phyloP scores from a whole-genome alignment of 192 early-diverging fungal genomes.

The Mortierella claussenii region DNA sequence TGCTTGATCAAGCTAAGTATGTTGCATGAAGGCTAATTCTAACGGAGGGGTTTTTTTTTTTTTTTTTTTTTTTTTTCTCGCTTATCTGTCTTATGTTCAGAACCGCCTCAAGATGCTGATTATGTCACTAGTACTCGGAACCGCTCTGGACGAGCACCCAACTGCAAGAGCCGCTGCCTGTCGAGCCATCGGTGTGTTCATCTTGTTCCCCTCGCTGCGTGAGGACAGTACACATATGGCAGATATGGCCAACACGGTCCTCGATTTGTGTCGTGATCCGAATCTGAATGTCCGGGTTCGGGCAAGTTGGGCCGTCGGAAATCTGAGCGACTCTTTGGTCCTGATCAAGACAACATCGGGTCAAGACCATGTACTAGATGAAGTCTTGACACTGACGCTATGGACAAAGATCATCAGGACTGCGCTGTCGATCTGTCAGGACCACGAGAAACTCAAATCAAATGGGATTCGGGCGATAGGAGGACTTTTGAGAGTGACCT shows the following conservation, averaged over 20 bases:
- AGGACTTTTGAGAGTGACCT: constrained; percentile 66
- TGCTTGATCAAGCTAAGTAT: no score
- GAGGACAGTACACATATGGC: constrained; percentile 69
- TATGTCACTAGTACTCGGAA: constrained; percentile 56
- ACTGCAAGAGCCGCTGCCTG: constrained; percentile 71
- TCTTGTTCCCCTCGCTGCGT: constrained; percentile 63
- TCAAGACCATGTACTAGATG: constrained; percentile 36
- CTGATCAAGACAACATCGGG: constrained; percentile 32
- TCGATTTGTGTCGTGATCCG: constrained; percentile 61
- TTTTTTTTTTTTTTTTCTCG: constrained; percentile 1
- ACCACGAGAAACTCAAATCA: constrained; percentile 81
- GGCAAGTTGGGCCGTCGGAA: constrained; percentile 83
- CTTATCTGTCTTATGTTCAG: constrained; percentile 12
- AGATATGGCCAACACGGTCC: constrained; percentile 64
- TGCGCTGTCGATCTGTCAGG: constrained; percentile 62
- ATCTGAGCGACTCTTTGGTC: constrained; percentile 72
- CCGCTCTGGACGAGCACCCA: constrained; percentile 63
- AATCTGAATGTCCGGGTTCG: constrained; percentile 71
- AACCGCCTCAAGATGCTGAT: constrained; percentile 45
- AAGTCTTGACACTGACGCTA: constrained; percentile 55
- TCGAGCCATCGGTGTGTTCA: constrained; percentile 70
- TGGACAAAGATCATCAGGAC: constrained; percentile 58
- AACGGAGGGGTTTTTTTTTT: no score
- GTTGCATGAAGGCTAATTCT: no score
- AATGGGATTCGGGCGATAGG: constrained; percentile 80